These are phyloP conservation scores for Mucor sp. DNA, from an alignment of 371 early-diverging fungal species.

Conservation along the genomic window DNA sequence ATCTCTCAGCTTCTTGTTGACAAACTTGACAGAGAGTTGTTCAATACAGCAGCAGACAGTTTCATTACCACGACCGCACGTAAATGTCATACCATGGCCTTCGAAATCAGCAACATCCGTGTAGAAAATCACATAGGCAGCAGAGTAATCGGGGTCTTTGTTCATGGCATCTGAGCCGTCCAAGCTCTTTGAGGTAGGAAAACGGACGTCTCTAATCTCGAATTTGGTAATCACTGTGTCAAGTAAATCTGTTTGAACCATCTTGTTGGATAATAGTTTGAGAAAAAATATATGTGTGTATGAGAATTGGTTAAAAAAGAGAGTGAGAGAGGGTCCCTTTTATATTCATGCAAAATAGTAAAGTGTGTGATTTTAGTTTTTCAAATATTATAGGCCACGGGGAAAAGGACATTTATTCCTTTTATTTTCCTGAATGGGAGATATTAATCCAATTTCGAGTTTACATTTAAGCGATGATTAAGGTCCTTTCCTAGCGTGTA, in stretches of 20 bases:
- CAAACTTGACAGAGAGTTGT: slow-evolving; percentile 44
- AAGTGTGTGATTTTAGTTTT: background rate
- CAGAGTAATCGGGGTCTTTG: slow-evolving; percentile 58
- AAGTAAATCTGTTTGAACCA: slow-evolving; percentile 5
- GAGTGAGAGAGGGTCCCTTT: background rate
- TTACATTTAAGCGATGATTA: slow-evolving; percentile 15
- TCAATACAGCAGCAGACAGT: slow-evolving; percentile 48
- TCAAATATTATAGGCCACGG: slow-evolving; percentile 12
- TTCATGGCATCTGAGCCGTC: slow-evolving; percentile 61
- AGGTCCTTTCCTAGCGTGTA: slow-evolving; percentile 29
- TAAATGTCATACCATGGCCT: slow-evolving; percentile 57
- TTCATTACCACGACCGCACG: slow-evolving; percentile 54
- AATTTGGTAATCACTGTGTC: slow-evolving; percentile 42
- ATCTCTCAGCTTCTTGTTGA: slow-evolving; percentile 35
- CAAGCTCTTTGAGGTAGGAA: slow-evolving; percentile 48
- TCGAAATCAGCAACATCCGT: slow-evolving; percentile 33
- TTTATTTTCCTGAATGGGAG: slow-evolving; percentile 2
- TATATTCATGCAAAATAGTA: background rate
- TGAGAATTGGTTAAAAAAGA: background rate
- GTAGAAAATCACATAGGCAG: slow-evolving; percentile 54
- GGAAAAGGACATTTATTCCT: slow-evolving; percentile 9
- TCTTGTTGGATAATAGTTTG: background rate
- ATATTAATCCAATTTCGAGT: background rate
- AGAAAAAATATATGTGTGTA: background rate
- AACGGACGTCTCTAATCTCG: slow-evolving; percentile 53